Conservation (phyloP, 208 protist genomes). For the Sergeia podlipaevii region DNA sequence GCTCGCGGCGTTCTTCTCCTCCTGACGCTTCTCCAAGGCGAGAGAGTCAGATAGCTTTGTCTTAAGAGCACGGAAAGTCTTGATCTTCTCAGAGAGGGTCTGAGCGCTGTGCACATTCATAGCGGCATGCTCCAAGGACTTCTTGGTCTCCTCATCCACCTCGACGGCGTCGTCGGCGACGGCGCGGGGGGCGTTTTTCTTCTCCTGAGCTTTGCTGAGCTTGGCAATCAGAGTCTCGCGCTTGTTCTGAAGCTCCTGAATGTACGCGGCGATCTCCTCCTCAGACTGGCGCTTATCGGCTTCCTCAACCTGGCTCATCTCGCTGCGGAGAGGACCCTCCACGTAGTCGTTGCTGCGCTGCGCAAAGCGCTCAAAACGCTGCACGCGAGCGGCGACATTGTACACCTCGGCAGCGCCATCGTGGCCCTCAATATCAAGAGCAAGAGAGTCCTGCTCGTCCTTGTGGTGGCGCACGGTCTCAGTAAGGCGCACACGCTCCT, state of each 20-base stretch:
- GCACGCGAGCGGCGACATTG: conserved; percentile 63
- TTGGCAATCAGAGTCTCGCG: conserved; percentile 38
- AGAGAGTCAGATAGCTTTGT: conserved; percentile 64
- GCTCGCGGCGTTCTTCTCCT: conserved; percentile 34
- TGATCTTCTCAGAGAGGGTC: conserved; percentile 42
- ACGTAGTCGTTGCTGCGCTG: conserved; percentile 27
- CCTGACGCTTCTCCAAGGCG: conserved; percentile 31
- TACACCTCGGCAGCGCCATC: conserved; percentile 40
- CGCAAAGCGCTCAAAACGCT: conserved; percentile 65
- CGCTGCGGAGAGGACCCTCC: conserved; percentile 36
- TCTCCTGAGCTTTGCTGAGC: conserved; percentile 31
- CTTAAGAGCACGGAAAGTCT: conserved; percentile 53
- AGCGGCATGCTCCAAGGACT: conserved; percentile 32
- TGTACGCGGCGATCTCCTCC: conserved; percentile 65
- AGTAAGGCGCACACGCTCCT: conserved; percentile 43
- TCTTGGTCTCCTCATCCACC: conserved; percentile 29
- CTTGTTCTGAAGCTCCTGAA: conserved; percentile 55
- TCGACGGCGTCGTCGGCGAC: conserved; percentile 10
- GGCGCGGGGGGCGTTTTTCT: conserved; percentile 27
- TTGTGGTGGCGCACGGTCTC: conserved; percentile 70
- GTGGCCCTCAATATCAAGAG: conserved; percentile 55
- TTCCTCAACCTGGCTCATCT: conserved; percentile 48
- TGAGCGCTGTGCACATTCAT: conserved; percentile 27
- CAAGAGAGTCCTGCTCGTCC: conserved; percentile 69
- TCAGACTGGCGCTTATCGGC: conserved; percentile 54